Evolutionary conservation across 331 rosid species (phyloP).

Genomic region (Stylosanthes scabra): DNA sequence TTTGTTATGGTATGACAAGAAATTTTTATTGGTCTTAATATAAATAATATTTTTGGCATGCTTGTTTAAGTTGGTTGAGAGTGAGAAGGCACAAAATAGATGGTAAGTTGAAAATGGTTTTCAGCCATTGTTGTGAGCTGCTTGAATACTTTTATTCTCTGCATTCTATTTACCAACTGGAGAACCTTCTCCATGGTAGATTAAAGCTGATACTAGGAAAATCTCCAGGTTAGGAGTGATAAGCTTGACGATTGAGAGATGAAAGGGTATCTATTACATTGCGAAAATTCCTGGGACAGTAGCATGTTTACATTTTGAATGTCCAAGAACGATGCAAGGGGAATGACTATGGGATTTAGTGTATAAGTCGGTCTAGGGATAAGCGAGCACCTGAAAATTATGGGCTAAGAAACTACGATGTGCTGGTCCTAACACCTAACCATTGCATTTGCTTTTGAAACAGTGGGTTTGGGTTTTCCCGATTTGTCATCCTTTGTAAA

Average conservation of each 20-base stretch:
- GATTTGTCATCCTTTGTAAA: conserved; percentile 13
- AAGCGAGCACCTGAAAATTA: conserved; percentile 7
- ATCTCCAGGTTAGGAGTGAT: conserved; percentile 16
- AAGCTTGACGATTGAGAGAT: conserved; percentile 31
- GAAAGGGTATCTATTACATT: conserved; percentile 15
- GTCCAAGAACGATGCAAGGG: conserved; percentile 19
- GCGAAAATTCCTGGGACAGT: conserved; percentile 5
- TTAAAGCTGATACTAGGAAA: conserved; percentile 28
- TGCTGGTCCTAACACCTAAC: conserved; percentile 19
- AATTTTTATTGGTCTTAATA: not conserved
- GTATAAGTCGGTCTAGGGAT: not conserved
- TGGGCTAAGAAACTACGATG: conserved; percentile 16
- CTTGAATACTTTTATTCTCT: conserved; percentile 4
- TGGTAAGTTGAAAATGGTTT: conserved; percentile 5
- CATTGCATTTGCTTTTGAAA: conserved; percentile 3
- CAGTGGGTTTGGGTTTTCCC: conserved; percentile 25
- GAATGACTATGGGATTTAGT: not conserved
- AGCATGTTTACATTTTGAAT: conserved; percentile 27
- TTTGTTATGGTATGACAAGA: not conserved
- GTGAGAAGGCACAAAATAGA: conserved; percentile 17
- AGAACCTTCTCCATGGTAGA: not conserved
- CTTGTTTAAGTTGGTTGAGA: conserved; percentile 25
- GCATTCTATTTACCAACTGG: conserved; percentile 13
- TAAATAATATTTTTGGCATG: conserved; percentile 18
- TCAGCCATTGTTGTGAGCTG: conserved; percentile 11